phyloP scores from a whole-genome alignment of 1,284 basidiomycete genomes.

The Ceratobasidium theobromae region DNA sequence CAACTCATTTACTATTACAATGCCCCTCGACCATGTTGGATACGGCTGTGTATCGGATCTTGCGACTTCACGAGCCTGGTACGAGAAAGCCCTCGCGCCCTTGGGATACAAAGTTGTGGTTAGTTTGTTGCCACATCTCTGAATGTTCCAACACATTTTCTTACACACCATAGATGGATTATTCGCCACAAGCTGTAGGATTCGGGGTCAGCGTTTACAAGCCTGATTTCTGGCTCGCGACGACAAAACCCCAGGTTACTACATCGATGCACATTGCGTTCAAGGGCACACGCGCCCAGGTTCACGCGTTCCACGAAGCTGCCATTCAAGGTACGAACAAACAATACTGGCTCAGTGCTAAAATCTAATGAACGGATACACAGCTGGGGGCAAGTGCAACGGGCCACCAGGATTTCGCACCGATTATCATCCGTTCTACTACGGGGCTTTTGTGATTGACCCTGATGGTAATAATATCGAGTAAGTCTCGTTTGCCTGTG shows the following conservation, averaged over 20 bases:
- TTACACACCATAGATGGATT: background rate
- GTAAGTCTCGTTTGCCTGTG: conserved; percentile 1
- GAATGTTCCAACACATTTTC: background rate
- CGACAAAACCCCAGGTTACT: background rate
- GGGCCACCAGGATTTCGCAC: conserved; percentile 11
- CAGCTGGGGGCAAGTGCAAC: conserved; percentile 24
- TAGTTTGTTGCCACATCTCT: background rate
- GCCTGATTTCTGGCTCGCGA: conserved; percentile 8
- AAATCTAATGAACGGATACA: background rate
- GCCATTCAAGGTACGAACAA: conserved; percentile 11
- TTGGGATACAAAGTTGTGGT: conserved; percentile 22
- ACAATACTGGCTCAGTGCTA: background rate
- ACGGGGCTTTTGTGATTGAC: conserved; percentile 12
- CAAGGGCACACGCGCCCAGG: conserved; percentile 15
- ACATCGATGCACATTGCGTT: conserved; percentile 4
- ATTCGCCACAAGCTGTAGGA: background rate
- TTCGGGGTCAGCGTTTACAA: conserved; percentile 2
- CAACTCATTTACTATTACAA: too few species aligned
- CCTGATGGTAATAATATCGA: conserved; percentile 27
- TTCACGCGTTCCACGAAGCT: conserved; percentile 22
- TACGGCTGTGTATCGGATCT: background rate
- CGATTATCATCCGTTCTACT: conserved; percentile 18
- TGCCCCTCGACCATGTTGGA: conserved; percentile 16
- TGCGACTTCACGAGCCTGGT: background rate
- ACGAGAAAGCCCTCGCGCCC: conserved; percentile 10